These are phyloP conservation scores for grape (Vitis vinifera) DNA, from an alignment of 164 flowering plant genomes.

Conservation along the genomic window DNA sequence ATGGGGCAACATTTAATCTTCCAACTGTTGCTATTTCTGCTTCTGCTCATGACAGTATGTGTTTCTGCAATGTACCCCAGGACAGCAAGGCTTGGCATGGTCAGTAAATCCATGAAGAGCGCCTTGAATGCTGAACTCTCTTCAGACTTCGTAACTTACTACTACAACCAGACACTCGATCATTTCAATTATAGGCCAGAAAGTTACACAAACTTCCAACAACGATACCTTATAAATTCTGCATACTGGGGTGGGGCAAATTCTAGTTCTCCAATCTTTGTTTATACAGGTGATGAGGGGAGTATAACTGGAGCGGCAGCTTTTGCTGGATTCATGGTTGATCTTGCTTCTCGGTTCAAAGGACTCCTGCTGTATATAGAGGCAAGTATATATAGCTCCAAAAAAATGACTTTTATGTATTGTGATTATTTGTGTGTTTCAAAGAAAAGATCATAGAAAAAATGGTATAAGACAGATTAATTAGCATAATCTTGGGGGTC, in stretches of 20 bases:
- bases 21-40: too few relatives aligned
- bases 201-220: constrained; percentile 2
- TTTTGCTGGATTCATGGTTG: constrained; percentile 2
- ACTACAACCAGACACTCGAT: constrained; percentile 10
- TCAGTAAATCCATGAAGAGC: too few relatives aligned
- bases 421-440: background rate
- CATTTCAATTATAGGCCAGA: constrained; percentile 14
- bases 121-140: background rate
- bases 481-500: too few relatives aligned
- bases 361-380: constrained; percentile 9
- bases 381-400: background rate
- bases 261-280: constrained; percentile 7
- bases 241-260: constrained; percentile 12
- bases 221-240: constrained; percentile 3
- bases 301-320: background rate
- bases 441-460: background rate
- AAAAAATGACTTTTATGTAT: background rate
- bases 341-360: constrained; percentile 3
- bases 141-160: background rate
- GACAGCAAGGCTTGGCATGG: too few relatives aligned
- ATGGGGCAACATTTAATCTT: too few relatives aligned
- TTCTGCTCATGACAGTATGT: too few relatives aligned
- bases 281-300: constrained; percentile 4
- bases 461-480: too few relatives aligned
- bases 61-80: too few relatives aligned